Evolutionary conservation across 257 asterid genomes (phyloP).

Genomic region (Coffea canephora): DNA sequence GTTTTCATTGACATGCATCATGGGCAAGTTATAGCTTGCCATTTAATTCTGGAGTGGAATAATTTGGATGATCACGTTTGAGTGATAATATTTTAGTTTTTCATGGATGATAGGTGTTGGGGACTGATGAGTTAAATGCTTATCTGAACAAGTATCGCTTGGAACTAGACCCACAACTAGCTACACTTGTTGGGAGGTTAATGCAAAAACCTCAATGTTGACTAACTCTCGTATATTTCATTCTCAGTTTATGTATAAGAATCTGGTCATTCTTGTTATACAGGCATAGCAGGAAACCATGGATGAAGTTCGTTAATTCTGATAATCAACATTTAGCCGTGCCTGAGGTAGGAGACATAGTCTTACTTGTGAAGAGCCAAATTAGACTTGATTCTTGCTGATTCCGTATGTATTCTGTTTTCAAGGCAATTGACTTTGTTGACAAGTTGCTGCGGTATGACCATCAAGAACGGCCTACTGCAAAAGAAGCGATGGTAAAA

Average conservation of each 20-base stretch:
- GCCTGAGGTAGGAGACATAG: conserved; percentile 61
- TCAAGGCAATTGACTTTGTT: conserved; percentile 89
- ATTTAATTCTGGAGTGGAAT: background rate
- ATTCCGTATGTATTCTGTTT: conserved; percentile 1
- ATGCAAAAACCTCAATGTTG: background rate
- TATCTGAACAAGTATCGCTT: conserved; percentile 68
- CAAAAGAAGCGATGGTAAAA: conserved; percentile 93
- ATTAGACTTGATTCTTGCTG: conserved; percentile 9
- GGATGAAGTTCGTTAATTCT: conserved; percentile 35
- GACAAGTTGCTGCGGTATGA: conserved; percentile 88
- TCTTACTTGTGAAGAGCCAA: background rate
- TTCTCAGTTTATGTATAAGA: conserved; percentile 9
- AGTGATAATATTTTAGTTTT: background rate
- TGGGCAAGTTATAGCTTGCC: background rate
- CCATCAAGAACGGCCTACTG: conserved; percentile 94
- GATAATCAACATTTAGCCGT: conserved; percentile 59
- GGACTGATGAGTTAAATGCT: conserved; percentile 69
- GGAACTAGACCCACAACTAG: conserved; percentile 68
- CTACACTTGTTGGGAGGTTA: conserved; percentile 78
- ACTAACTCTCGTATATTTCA: background rate
- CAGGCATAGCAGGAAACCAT: conserved; percentile 47
- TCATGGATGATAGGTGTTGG: conserved; percentile 55
- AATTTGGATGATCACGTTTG: background rate
- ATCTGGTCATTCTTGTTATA: conserved; percentile 18
- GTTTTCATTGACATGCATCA: background rate